Evolutionary conservation across 768 basidiomycete species (phyloP), one percentile per base, ranked within the genome.

Genomic region (Lepiota brunneoincarnata): DNA sequence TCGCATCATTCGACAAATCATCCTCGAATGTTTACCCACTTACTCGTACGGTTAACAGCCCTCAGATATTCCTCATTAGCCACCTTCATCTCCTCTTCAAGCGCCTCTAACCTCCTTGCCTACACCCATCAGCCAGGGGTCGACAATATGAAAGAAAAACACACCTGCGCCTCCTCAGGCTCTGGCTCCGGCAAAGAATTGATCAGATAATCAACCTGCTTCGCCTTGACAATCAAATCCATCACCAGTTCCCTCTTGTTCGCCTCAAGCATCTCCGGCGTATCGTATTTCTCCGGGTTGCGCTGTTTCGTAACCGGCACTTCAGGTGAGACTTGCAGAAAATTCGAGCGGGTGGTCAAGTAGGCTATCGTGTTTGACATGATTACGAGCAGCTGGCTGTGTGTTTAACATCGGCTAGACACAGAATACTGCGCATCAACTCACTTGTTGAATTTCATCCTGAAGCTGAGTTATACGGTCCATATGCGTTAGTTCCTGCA

Each of bases 401-500:
- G 3, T 31, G 31, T 31, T 31, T 31, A 10, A 31, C 31, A 31
- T 10, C 31, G 7, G 4, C 26, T 18, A n/a, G 15, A n/a, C 2
- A 42, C 31, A 44, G 46, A 37, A 38, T 37, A 23, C 17, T 28
- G n/a, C n/a, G n/a, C n/a, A 24, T 26, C 41, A 17, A 58, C 73
- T 49, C 50, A 88, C 91, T 74, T 89, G 84, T 71, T 96, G 93
- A 56, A 93, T 92, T 71, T 89, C 89, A 82, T 96, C 89, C 77
- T 94, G 92, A 51, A 95, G 84, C 69, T 95, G 93, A 9, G 93
- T 94, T 69, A 95, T 90, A 72, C 92, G 87, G 79, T 95, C 93
- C 93, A 94, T 94, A 77, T 91, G 85, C 69, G 89, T 83, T 69
- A 92, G 73, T 83, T 91, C 89, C 79, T 90, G 86, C 80, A 92